phyloP scores from a whole-genome alignment of 495 filamentous ascomycete species.

The Lasiosphaeriaceae sp. region DNA sequence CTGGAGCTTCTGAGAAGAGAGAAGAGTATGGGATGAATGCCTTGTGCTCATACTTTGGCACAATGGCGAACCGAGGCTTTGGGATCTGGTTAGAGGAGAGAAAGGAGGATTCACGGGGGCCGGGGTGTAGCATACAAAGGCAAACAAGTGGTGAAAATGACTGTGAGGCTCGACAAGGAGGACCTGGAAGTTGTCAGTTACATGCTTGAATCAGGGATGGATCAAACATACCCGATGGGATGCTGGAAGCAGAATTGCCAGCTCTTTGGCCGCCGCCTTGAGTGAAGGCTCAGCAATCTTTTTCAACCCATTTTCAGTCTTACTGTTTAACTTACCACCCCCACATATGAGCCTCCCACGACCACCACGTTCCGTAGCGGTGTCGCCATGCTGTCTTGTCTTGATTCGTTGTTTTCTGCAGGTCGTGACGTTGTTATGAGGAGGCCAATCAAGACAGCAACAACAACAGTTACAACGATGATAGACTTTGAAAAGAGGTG shows the following conservation, averaged over 20 bases:
- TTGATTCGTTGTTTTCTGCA: neutral
- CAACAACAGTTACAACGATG: neutral
- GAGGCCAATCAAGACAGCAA: neutral
- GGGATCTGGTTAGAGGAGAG: neutral
- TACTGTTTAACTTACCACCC: slow-evolving; percentile 14
- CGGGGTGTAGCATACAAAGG: slow-evolving; percentile 51
- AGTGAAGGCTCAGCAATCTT: neutral
- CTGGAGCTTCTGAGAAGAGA: slow-evolving; percentile 33
- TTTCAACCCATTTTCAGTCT: neutral
- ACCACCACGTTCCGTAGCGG: slow-evolving; percentile 22
- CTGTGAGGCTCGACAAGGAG: slow-evolving; percentile 49
- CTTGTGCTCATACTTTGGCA: slow-evolving; percentile 49
- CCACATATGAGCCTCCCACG: slow-evolving; percentile 26
- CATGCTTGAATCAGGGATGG: neutral
- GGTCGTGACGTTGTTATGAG: neutral
- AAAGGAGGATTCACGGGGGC: no score
- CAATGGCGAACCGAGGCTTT: slow-evolving; percentile 49
- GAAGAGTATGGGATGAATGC: slow-evolving; percentile 52
- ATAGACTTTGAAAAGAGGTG: neutral
- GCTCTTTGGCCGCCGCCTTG: slow-evolving; percentile 22
- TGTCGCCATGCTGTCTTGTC: slow-evolving; percentile 4
- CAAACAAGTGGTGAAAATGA: slow-evolving; percentile 53
- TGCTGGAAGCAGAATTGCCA: slow-evolving; percentile 21
- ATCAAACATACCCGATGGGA: slow-evolving; percentile 24
- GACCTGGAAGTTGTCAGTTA: slow-evolving; percentile 26